These are phyloP conservation scores for Bothia castanella DNA, from an alignment of 1,284 basidiomycete species.

Conservation along the genomic window DNA sequence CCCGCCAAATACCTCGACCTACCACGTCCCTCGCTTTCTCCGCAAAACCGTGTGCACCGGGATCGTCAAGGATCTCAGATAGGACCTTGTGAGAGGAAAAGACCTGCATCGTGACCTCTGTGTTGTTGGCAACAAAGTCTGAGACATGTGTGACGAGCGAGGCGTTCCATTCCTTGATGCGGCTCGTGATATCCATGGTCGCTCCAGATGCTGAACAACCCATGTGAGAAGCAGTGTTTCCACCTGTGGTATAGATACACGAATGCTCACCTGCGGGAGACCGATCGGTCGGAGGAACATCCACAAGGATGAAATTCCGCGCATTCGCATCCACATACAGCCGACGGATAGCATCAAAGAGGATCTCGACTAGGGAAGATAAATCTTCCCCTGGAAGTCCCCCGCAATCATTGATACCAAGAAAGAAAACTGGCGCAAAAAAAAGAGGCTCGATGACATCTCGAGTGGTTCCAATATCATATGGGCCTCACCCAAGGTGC, in stretches of 20 bases:
- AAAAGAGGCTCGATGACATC: background rate
- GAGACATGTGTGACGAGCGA: slow-evolving; percentile 19
- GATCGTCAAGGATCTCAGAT: slow-evolving; percentile 35
- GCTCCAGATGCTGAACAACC: background rate
- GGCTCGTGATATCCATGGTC: background rate
- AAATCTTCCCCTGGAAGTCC: slow-evolving; percentile 15
- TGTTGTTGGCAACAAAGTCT: slow-evolving; percentile 22
- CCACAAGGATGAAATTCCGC: slow-evolving; percentile 61
- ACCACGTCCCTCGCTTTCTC: slow-evolving; percentile 27
- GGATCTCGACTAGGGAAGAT: slow-evolving; percentile 18
- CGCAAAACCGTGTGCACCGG: slow-evolving; percentile 27
- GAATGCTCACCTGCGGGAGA: slow-evolving; percentile 18
- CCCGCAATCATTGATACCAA: slow-evolving; percentile 31
- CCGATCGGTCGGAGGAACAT: slow-evolving; percentile 56
- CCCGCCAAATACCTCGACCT: slow-evolving; percentile 36
- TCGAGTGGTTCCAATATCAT: background rate
- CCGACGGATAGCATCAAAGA: slow-evolving; percentile 24
- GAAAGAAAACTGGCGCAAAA: slow-evolving; percentile 18
- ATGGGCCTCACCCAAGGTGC: slow-evolving; percentile 4
- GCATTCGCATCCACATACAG: slow-evolving; percentile 44
- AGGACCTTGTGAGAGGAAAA: slow-evolving; percentile 34
- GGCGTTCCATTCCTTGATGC: slow-evolving; percentile 33
- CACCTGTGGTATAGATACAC: background rate
- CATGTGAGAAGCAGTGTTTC: background rate
- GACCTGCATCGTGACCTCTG: slow-evolving; percentile 24